Evolutionary conservation across 805 yeast genomes (phyloP).

Genomic region (Yarrowia sp.): DNA sequence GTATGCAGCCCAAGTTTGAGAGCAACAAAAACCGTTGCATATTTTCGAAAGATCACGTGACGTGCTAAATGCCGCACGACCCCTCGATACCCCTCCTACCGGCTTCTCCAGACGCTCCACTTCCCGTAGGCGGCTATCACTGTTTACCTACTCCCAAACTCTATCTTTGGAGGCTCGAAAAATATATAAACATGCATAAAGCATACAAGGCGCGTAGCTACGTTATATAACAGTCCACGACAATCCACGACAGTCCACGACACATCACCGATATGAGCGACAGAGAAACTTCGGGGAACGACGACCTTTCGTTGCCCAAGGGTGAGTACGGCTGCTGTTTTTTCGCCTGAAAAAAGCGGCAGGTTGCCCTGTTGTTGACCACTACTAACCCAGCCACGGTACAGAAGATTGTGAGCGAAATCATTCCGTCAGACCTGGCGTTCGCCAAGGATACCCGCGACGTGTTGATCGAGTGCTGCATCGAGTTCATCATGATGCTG

Average conservation of each 20-base stretch:
- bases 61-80: background rate
- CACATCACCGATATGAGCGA: conserved; percentile 17
- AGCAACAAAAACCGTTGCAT: too few species aligned
- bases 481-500: conserved; percentile 90
- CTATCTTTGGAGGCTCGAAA: background rate
- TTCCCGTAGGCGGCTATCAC: background rate
- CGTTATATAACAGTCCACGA: background rate
- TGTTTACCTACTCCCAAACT: conserved; percentile 1
- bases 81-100: background rate
- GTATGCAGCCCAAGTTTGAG: too few species aligned
- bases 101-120: background rate
- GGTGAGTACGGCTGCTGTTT: background rate
- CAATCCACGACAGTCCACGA: background rate
- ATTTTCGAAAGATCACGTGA: background rate
- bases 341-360: background rate
- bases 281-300: conserved; percentile 33
- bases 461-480: conserved; percentile 92
- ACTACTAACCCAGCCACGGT: conserved; percentile 67
- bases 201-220: conserved; percentile 14
- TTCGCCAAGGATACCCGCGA: conserved; percentile 93
- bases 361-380: background rate
- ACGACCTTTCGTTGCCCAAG: conserved; percentile 41
- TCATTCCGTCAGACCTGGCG: conserved; percentile 81
- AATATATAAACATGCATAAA: conserved; percentile 26
- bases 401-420: conserved; percentile 88